These are phyloP conservation scores for Silene vulgaris DNA, from an alignment of 179 eudicot species.

Conservation along the genomic window DNA sequence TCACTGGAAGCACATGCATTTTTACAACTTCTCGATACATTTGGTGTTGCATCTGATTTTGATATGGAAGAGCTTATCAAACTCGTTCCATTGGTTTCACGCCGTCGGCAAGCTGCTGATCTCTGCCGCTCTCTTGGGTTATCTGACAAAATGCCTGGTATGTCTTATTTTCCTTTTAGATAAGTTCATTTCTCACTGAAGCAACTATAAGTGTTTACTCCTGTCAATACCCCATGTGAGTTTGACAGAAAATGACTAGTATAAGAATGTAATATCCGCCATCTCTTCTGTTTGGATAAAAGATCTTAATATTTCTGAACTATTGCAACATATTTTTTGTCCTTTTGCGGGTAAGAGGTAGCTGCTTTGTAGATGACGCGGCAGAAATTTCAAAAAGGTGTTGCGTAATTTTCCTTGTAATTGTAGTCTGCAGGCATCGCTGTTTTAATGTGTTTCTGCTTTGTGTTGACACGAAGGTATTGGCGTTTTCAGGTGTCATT, in stretches of 20 bases:
- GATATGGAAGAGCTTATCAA: slow-evolving; percentile 61
- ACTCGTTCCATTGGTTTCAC: slow-evolving; percentile 89
- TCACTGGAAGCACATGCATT: slow-evolving; percentile 99
- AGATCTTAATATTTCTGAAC: neutral
- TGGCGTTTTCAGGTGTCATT: slow-evolving; percentile 71
- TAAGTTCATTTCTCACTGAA: too few species aligned
- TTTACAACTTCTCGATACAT: slow-evolving; percentile 82
- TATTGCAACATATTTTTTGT: neutral
- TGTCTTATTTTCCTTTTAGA: slow-evolving; percentile 4
- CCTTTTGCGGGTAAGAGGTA: too few species aligned
- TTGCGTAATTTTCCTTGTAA: too few species aligned
- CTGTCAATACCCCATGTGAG: too few species aligned
- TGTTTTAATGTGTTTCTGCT: neutral
- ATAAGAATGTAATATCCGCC: too few species aligned
- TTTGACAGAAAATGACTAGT: too few species aligned
- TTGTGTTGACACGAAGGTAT: slow-evolving; percentile 10
- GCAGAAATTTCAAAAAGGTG: too few species aligned
- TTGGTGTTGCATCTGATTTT: slow-evolving; percentile 71
- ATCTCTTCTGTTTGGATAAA: too few species aligned
- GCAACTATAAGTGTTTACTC: too few species aligned
- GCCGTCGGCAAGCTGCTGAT: slow-evolving; percentile 96
- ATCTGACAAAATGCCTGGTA: slow-evolving; percentile 88
- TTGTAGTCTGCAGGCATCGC: too few species aligned
- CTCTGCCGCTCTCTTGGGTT: slow-evolving; percentile 94
- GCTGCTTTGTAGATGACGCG: too few species aligned